Base-by-base conservation (phyloP, 2,329 filamentous ascomycete species). In the Lithohypha guttulata region DNA sequence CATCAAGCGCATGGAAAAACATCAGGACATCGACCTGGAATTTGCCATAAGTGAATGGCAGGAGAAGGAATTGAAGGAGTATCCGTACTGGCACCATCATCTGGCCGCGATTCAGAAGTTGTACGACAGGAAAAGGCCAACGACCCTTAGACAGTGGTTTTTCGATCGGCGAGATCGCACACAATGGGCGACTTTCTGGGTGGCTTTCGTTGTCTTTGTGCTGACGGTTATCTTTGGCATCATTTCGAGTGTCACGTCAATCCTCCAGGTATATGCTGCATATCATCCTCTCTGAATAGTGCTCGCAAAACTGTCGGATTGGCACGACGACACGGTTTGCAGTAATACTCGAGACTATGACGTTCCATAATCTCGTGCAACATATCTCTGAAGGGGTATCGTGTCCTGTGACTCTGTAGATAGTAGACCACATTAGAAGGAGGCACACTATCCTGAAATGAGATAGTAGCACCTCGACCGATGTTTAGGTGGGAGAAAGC, bases 181-280 rank as follows among this genome's bases (percentile, higher is more conserved):
- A 6, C 55, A 58, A 31, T 55, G 54, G 51, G 56, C 52, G 26
- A 58, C 53, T 6, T 58, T 60, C 33, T 60, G 57, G 56, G 46
- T 60, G 14, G 60, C 55, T 3, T 43, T 58, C 8, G 15, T 53
- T 2, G 53, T 57, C 1, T 42, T 59, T 5, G 15, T 41, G 29
- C 44, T 53, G 23, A 55, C 45, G 19, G 42, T 53, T 31, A 47
- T 53, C 43, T 53, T 61, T 52, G 48, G 59, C 28, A 23, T 58
- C 39, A 42, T 53, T 39, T 42, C 57, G 43, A 50, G 43, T 42
- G 32, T 60, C 34, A 46, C 55, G 40, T 46, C 55, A 30, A 53
- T 54, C 37, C 23, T 56, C 42, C 52, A 56, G 26, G 54, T 42
- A 10, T 33, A 33, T 33, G 14, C 18, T 10, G 30, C 30, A 10